Percentiles rank a stretch among this genome's conserved stretches.
These are phyloP conservation scores for Paraconiothyrium sp. DNA, from an alignment of 2,329 filamentous ascomycete genomes.

Conservation along the genomic window DNA sequence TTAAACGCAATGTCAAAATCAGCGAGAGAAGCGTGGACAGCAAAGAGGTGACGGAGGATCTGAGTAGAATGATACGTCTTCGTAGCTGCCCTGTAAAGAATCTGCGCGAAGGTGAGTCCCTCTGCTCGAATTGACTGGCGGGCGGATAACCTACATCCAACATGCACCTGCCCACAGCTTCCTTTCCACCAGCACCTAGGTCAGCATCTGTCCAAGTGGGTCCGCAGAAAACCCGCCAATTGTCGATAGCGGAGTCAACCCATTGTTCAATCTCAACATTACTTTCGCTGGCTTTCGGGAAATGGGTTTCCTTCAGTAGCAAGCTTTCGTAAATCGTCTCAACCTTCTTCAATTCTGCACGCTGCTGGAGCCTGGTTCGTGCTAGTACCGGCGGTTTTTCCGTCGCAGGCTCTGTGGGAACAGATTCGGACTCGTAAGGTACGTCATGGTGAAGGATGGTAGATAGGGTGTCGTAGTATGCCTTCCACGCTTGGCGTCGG, in stretches of 20 bases:
- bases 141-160: conserved; percentile 65
- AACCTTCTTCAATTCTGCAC: conserved; percentile 79
- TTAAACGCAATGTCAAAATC: conserved; percentile 93
- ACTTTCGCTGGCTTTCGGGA: conserved; percentile 83
- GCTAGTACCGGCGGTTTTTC: conserved; percentile 37
- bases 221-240: conserved; percentile 86
- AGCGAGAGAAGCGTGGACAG: conserved; percentile 83
- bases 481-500: conserved; percentile 78
- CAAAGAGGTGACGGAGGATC: conserved; percentile 86
- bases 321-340: conserved; percentile 82
- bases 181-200: conserved; percentile 81
- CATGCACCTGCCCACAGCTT: conserved; percentile 76
- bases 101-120: conserved; percentile 55
- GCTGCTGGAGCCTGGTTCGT: conserved; percentile 59
- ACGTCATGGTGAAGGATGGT: conserved; percentile 74
- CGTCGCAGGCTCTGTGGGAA: conserved; percentile 25
- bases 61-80: conserved; percentile 96
- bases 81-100: conserved; percentile 87
- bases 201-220: conserved; percentile 82
- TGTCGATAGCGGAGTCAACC: conserved; percentile 79
- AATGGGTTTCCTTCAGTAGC: conserved; percentile 79
- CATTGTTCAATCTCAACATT: conserved; percentile 85
- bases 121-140: not conserved
- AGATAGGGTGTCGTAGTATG: conserved; percentile 84
- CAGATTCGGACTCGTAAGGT: conserved; percentile 63